Evolutionary conservation across 345 rosid species (phyloP).

Genomic region (Pelargonium nanum): DNA sequence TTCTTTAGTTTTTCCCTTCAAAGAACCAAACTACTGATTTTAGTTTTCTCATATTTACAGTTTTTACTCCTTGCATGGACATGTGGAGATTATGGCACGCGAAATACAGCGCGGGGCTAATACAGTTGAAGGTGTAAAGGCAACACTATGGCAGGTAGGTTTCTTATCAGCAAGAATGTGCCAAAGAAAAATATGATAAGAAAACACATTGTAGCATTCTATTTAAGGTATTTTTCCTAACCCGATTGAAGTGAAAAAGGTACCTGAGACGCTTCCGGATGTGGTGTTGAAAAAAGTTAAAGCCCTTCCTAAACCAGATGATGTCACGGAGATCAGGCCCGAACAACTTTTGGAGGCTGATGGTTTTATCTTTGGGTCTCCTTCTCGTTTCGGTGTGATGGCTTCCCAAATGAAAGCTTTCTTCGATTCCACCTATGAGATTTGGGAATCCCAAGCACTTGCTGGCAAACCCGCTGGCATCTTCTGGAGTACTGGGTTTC

Average conservation of each 20-base stretch:
- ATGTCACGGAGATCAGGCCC: conserved; percentile 62
- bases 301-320: conserved; percentile 61
- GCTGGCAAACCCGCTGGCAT: conserved; percentile 97
- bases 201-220: background rate
- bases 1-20: background rate
- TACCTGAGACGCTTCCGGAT: conserved; percentile 63
- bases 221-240: background rate
- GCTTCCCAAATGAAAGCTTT: conserved; percentile 84
- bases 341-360: conserved; percentile 82
- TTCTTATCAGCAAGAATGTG: too few species aligned
- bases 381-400: conserved; percentile 94
- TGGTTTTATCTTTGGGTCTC: conserved; percentile 86
- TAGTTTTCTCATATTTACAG: conserved; percentile 18
- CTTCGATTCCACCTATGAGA: conserved; percentile 65
- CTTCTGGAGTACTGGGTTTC: conserved; percentile 97
- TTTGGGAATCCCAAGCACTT: conserved; percentile 70
- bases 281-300: conserved; percentile 62
- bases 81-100: conserved; percentile 87
- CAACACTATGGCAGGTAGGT: conserved; percentile 83
- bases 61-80: conserved; percentile 69
- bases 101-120: conserved; percentile 74
- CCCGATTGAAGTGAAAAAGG: conserved; percentile 18
- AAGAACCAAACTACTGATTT: background rate
- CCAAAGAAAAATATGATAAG: background rate
- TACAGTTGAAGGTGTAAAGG: conserved; percentile 63